Conservation (phyloP, 1,284 basidiomycete genomes). For the Microbotryum intermedium region DNA sequence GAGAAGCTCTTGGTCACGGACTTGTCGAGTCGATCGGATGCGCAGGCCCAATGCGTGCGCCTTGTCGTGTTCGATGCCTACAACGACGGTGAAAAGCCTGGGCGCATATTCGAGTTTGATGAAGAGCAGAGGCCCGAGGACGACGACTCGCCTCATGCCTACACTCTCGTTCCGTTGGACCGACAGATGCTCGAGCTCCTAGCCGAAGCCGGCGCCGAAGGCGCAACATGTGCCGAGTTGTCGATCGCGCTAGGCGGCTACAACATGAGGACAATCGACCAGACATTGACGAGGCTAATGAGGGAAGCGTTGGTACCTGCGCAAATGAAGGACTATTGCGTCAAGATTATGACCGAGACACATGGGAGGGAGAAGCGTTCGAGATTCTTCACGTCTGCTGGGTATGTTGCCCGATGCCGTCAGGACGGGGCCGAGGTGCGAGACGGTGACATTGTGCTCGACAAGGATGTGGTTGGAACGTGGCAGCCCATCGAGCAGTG, state of each 20-base stretch:
- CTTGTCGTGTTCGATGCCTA: not conserved
- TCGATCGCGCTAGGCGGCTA: slow-evolving; percentile 56
- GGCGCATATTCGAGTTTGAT: not conserved
- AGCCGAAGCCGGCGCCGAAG: slow-evolving; percentile 54
- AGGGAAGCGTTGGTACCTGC: slow-evolving; percentile 52
- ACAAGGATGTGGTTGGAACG: too few species aligned
- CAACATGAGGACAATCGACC: slow-evolving; percentile 66
- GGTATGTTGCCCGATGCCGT: slow-evolving; percentile 24
- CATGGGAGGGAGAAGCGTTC: slow-evolving; percentile 68
- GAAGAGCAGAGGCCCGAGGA: slow-evolving; percentile 6
- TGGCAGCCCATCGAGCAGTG: not conserved
- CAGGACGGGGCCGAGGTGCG: slow-evolving; percentile 9
- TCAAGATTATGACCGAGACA: slow-evolving; percentile 61
- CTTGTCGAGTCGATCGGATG: not conserved
- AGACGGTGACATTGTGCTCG: too few species aligned
- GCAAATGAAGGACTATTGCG: slow-evolving; percentile 59
- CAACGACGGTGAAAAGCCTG: not conserved
- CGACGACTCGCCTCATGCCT: slow-evolving; percentile 8
- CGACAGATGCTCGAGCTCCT: slow-evolving; percentile 63
- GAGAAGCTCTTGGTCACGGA: slow-evolving; percentile 49
- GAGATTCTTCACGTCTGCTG: slow-evolving; percentile 56
- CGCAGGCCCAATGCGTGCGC: not conserved
- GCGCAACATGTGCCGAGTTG: slow-evolving; percentile 64
- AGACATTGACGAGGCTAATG: slow-evolving; percentile 59
- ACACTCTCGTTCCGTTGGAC: slow-evolving; percentile 52